Percentiles rank a stretch among this genome's conserved stretches.
Evolutionary conservation across 805 yeast species (phyloP).

Genomic region (Yamadazyma takamatsuzukensis): DNA sequence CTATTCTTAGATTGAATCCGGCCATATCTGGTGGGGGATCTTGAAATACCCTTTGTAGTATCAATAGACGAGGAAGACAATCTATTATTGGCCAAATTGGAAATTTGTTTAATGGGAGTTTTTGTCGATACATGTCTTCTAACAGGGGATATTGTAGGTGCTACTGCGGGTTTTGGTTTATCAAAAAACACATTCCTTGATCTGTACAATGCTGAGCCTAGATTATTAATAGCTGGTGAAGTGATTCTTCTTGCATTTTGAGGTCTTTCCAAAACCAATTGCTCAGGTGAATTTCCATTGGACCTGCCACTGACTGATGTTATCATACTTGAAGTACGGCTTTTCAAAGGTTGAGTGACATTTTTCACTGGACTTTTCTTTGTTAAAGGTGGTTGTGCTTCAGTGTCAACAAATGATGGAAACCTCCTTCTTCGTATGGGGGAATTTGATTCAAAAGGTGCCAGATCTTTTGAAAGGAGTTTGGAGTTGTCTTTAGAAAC

Average conservation of each 20-base stretch:
- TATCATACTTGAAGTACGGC: too few species aligned
- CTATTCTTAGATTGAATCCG: conserved; percentile 5
- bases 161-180: not conserved
- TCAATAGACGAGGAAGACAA: conserved; percentile 6
- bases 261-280: too few species aligned
- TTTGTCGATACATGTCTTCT: conserved; percentile 4
- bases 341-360: too few species aligned
- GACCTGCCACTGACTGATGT: too few species aligned
- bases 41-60: conserved; percentile 6
- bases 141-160: conserved; percentile 4
- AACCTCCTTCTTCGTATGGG: conserved; percentile 12
- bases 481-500: conserved; percentile 3
- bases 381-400: not conserved
- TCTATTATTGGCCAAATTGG: not conserved
- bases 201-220: too few species aligned
- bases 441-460: conserved; percentile 6
- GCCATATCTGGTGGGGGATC: conserved; percentile 12
- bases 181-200: conserved; percentile 2
- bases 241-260: too few species aligned
- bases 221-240: too few species aligned
- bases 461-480: not conserved
- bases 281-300: too few species aligned
- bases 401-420: conserved; percentile 11
- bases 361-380: too few species aligned
- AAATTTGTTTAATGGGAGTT: conserved; percentile 4